Conservation (phyloP, 164 flowering plant species). For the Houttuynia cordata region DNA sequence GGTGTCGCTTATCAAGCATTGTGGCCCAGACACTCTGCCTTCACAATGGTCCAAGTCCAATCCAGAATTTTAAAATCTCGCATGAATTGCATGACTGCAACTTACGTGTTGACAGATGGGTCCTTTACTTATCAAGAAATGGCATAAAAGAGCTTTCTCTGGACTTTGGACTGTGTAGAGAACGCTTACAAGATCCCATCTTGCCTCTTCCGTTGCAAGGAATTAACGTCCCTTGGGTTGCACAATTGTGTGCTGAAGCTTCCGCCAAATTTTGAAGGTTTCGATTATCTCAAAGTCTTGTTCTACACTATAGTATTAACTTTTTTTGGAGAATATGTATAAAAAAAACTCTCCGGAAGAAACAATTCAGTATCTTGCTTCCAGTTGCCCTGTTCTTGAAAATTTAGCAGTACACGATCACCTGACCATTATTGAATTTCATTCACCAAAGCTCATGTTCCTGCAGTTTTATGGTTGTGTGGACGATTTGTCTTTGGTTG, state of each 20-base stretch:
- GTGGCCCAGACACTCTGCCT: slow-evolving; percentile 42
- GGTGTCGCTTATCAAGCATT: slow-evolving; percentile 17
- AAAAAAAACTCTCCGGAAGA: slow-evolving; percentile 29
- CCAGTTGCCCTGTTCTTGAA: slow-evolving; percentile 22
- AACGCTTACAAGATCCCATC: slow-evolving; percentile 37
- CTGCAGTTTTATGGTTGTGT: not conserved
- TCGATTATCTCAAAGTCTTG: slow-evolving; percentile 37
- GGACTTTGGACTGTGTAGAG: slow-evolving; percentile 30
- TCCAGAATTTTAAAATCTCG: slow-evolving; percentile 36
- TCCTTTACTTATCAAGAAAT: slow-evolving; percentile 35
- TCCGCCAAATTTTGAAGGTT: slow-evolving; percentile 33
- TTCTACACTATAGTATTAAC: slow-evolving; percentile 40
- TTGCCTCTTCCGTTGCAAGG: slow-evolving; percentile 30
- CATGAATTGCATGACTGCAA: slow-evolving; percentile 26
- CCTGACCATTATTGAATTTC: not conserved
- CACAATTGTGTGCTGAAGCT: slow-evolving; percentile 35
- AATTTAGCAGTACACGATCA: not conserved
- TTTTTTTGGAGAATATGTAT: too few relatives aligned
- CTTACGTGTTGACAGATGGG: slow-evolving; percentile 43
- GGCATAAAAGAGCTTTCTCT: slow-evolving; percentile 33
- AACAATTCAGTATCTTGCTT: slow-evolving; percentile 30
- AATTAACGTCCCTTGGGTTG: slow-evolving; percentile 31
- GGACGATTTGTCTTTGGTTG: not conserved
- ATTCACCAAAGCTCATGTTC: not conserved
- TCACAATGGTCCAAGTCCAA: slow-evolving; percentile 45